Evolutionary conservation across 345 rosid genomes (phyloP), one percentile per base, ranked within the genome.

Genomic region (Lepidium aucheri): DNA sequence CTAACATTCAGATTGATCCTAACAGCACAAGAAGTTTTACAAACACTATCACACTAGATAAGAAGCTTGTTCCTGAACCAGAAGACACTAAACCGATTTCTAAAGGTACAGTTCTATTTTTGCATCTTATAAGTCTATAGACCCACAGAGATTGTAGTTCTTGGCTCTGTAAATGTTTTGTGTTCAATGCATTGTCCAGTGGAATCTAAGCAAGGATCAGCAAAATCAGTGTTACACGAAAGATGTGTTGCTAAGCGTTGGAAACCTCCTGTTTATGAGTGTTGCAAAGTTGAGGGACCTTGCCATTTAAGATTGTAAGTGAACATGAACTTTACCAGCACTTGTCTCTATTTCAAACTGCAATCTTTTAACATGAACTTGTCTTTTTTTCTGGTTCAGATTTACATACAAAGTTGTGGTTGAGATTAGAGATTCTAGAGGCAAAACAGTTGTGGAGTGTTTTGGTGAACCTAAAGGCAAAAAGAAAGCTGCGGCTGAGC

Each of bases 401-500:
- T 89, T 77, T 60, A 77, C 84, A n/a, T 82, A 52, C 69, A 86
- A 80, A 79, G 88, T 77, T 49, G 36, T 54, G 24, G 67, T 85
- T 33, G 81, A 76, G 77, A 76, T 78, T 36, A 59, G 65, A 72
- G 79, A 56, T 30, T 38, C 60, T 65, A 59, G 57, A 8, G 32
- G 24, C 2, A 63, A 34, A 4, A 74, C 66, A 1, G 14, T 65
- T 18, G 28, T 86, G 61, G 90, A 86, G 62, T 78, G 90, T 71
- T 80, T 73, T 56, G 74, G 90, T 8, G 75, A 57, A 11, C 82
- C 86, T 45, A 78, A 43, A 42, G 3, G 69, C 7, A 79, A 26
- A 6, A 86, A 89, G 80, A 86, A 80, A 70, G 44, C 59, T 18
- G 90, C 90, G 16, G 90, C 88, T 36, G 87, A 84, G 68, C 79